phyloP scores from a whole-genome alignment of 2,329 filamentous ascomycete species.

The Pestalotiopsis sp. region DNA sequence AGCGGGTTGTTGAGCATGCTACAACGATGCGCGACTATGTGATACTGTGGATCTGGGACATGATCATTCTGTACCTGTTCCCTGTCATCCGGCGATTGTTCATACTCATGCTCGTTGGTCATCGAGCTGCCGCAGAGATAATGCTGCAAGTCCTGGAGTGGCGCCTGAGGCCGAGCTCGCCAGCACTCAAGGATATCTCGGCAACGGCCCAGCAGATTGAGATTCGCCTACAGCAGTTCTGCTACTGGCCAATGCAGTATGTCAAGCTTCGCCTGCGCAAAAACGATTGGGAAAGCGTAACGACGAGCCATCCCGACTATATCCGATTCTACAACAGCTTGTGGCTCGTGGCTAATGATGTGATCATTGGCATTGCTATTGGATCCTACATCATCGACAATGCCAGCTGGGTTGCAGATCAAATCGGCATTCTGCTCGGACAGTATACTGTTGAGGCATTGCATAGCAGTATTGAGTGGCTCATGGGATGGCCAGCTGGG shows the following conservation, averaged over 20 bases:
- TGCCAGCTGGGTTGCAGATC: constrained; percentile 75
- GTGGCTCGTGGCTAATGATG: constrained; percentile 97
- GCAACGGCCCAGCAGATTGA: constrained; percentile 97
- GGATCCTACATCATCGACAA: constrained; percentile 98
- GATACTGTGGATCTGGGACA: constrained; percentile 65
- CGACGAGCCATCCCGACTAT: constrained; percentile 93
- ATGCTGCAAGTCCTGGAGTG: constrained; percentile 82
- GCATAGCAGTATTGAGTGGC: constrained; percentile 86
- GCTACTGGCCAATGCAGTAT: constrained; percentile 98
- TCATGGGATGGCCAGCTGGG: constrained; percentile 94
- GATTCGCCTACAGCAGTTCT: constrained; percentile 95
- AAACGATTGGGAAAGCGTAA: constrained; percentile 92
- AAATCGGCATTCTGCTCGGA: constrained; percentile 74
- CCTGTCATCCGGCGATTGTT: constrained; percentile 74
- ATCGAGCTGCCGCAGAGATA: constrained; percentile 79
- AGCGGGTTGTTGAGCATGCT: constrained; percentile 91
- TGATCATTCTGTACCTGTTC: constrained; percentile 74
- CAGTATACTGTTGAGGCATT: constrained; percentile 87
- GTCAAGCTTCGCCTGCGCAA: constrained; percentile 86
- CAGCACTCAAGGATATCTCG: constrained; percentile 91
- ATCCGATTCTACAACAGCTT: constrained; percentile 98
- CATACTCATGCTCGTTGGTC: constrained; percentile 74
- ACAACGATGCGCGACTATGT: constrained; percentile 80
- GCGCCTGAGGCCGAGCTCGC: constrained; percentile 72
- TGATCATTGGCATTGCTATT: constrained; percentile 95